Evolutionary conservation across 2,329 filamentous ascomycete genomes (phyloP).

Genomic region (Monosporascus ibericus): DNA sequence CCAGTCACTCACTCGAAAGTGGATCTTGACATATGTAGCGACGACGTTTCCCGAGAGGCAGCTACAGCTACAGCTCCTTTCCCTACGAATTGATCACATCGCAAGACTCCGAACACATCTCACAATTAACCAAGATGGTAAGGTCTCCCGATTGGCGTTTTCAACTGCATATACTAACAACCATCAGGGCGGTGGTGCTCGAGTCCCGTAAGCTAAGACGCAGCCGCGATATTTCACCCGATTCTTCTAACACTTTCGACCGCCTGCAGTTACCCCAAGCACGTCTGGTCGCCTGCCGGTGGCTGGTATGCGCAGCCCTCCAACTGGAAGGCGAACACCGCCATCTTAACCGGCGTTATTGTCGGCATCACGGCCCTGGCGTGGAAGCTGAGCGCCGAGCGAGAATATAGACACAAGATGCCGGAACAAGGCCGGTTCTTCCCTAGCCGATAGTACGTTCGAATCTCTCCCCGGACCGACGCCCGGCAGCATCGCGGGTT

Average conservation of each 20-base stretch:
- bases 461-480: background rate
- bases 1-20: background rate
- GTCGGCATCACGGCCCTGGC: conserved; percentile 60
- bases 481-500: background rate
- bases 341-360: conserved; percentile 63
- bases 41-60: background rate
- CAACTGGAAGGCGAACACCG: conserved; percentile 94
- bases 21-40: background rate
- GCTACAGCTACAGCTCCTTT: background rate
- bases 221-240: background rate
- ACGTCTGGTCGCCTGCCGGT: conserved; percentile 97
- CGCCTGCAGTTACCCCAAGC: conserved; percentile 77
- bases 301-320: conserved; percentile 94
- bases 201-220: conserved; percentile 44
- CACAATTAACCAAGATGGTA: conserved; percentile 49
- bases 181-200: conserved; percentile 67
- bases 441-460: conserved; percentile 76
- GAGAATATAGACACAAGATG: conserved; percentile 69
- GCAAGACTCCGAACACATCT: conserved; percentile 19
- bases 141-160: conserved; percentile 13
- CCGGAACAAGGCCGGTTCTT: conserved; percentile 74
- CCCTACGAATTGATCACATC: background rate
- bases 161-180: conserved; percentile 31
- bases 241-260: conserved; percentile 9
- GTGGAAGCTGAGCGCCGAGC: conserved; percentile 68